These are phyloP conservation scores for Climacium dendroides DNA, from an alignment of 225 moss, liverwort and hornwort genomes.

Conservation along the genomic window DNA sequence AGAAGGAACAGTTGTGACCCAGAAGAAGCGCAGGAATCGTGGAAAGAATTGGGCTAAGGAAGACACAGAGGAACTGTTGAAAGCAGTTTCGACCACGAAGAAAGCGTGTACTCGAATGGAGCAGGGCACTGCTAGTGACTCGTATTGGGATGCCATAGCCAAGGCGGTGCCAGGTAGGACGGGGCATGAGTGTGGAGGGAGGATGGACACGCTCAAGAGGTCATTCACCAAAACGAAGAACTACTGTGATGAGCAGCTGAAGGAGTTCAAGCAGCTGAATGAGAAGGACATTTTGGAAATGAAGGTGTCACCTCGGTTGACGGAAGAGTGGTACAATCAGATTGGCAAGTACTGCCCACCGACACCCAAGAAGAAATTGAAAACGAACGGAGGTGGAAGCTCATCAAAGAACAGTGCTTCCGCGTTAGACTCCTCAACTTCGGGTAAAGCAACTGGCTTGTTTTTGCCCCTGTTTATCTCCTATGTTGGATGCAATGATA, in stretches of 20 bases:
- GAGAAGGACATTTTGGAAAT: neutral
- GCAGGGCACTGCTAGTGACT: neutral
- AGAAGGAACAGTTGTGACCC: too few species aligned
- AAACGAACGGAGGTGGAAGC: neutral
- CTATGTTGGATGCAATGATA: neutral
- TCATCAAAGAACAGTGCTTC: neutral
- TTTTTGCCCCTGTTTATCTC: too few species aligned
- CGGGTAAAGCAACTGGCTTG: neutral
- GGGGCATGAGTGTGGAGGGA: neutral
- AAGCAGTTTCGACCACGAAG: neutral
- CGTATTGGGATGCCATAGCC: neutral
- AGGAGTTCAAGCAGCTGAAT: neutral
- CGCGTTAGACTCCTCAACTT: neutral
- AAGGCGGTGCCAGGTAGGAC: neutral
- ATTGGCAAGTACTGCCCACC: neutral
- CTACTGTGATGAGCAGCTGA: neutral
- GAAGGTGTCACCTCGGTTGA: neutral
- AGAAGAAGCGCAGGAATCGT: neutral
- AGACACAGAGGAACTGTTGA: neutral
- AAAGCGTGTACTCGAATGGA: neutral
- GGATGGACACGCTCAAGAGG: neutral
- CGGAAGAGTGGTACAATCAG: neutral
- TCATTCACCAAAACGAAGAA: neutral
- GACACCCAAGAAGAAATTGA: neutral
- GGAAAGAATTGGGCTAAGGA: neutral